These are phyloP conservation scores for Cinnamomum micranthum DNA, from an alignment of 164 flowering plant species.

Conservation along the genomic window DNA sequence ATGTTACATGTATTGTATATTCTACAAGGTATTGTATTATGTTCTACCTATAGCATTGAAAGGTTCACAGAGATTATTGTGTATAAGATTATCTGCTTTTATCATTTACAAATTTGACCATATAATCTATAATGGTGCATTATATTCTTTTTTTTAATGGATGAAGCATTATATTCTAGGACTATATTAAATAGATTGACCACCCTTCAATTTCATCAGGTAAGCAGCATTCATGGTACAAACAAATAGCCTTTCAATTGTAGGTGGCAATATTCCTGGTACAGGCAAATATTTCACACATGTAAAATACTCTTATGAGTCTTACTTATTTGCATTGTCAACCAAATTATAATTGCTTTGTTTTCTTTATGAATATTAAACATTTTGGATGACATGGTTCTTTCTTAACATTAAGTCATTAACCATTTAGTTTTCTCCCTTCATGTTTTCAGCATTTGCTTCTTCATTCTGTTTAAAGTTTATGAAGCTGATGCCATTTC, in stretches of 20 bases:
- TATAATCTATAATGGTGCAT: too few species aligned
- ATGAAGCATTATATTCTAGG: neutral
- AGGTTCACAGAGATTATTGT: neutral
- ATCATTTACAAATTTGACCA: neutral
- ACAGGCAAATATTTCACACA: neutral
- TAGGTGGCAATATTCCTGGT: neutral
- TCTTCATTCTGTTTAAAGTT: conserved; percentile 11
- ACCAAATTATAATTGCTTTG: neutral
- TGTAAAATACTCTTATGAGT: neutral
- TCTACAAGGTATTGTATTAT: neutral
- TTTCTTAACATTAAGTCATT: neutral
- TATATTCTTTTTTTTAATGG: too few species aligned
- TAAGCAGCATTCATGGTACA: neutral
- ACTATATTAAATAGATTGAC: neutral
- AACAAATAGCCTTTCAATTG: neutral
- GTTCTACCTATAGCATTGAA: too few species aligned
- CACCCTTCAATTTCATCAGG: neutral
- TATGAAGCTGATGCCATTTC: neutral
- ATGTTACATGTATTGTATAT: neutral
- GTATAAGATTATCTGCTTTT: neutral
- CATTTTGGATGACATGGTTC: neutral
- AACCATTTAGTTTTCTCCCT: neutral
- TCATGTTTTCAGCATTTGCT: neutral
- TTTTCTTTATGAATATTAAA: neutral
- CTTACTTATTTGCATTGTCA: neutral